Base-by-base conservation (phyloP, 106 monocot species). In the Dioscorea dumetorum region DNA sequence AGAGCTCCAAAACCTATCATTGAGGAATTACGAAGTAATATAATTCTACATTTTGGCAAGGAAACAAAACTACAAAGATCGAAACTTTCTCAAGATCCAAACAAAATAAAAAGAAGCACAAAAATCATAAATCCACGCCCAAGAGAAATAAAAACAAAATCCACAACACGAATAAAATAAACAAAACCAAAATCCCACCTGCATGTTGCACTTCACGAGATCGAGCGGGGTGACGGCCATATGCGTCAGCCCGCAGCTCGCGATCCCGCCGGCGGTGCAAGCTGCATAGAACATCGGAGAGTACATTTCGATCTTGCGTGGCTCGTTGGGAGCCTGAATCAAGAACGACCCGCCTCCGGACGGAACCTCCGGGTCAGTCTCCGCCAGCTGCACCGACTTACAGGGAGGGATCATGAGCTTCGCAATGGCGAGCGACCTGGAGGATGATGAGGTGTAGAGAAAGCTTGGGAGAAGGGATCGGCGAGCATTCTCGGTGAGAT, bases 201-300 rank as follows among this genome's bases (percentile, higher is more conserved):
- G 89, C 85, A 89, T 89, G 59, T 89, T 89, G 34, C 85, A 85
- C 63, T 85, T 89, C 35, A 89, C 77, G 13, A 89, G 65, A 85
- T 89, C 89, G 57, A 89, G 77, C 1, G 82, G 86, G 11, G 86
- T 86, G 33, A 86, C 79, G 51, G 71, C 63, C 76, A 62, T 82
- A 53, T 89, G 89, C 10, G 89, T 89, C 58, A 85, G 53, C 13
- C 89, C 89, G 48, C 89, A 89, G 74, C 85, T 82, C 53, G 64
- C 54, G 59, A 75, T 78, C 24, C 89, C 89, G 0, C 72, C 85
- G 22, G 51, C 21, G 50, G 82, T 70, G 73, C 89, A 80, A 17
- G 82, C 85, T 11, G 85, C 85, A 61, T 89, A 89, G 72, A 50
- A 89, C 73, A 50, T 32, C 12, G 85, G 71, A 52, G 85, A 85